phyloP scores from a whole-genome alignment of 129 eudicot genomes.

The Tagetes patula region DNA sequence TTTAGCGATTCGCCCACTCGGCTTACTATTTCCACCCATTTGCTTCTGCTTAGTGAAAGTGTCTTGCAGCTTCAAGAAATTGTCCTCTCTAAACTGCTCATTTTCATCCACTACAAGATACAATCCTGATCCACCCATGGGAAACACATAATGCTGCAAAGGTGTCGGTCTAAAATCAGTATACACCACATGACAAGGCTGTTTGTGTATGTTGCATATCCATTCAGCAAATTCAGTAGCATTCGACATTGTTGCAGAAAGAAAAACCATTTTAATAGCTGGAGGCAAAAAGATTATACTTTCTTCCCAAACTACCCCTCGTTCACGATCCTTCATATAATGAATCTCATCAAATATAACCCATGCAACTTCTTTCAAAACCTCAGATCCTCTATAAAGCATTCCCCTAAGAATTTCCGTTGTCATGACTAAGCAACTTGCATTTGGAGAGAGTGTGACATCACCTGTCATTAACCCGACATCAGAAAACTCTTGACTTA shows the following conservation, averaged over 20 bases:
- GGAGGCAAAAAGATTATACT: constrained; percentile 95
- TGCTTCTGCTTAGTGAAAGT: constrained; percentile 65
- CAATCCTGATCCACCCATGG: constrained; percentile 90
- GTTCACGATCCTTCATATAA: constrained; percentile 96
- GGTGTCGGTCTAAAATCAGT: constrained; percentile 99
- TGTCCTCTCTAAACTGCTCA: constrained; percentile 94
- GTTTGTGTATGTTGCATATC: constrained; percentile 95
- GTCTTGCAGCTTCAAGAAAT: constrained; percentile 79
- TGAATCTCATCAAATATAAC: constrained; percentile 98
- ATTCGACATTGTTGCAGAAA: constrained; percentile 97
- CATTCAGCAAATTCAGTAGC: constrained; percentile 99
- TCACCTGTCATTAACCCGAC: constrained; percentile 99
- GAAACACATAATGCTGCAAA: constrained; percentile 94
- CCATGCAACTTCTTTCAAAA: constrained; percentile 99
- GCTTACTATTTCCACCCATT: constrained; percentile 32
- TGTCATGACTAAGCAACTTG: constrained; percentile 96
- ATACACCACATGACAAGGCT: constrained; percentile 98
- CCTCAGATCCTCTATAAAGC: constrained; percentile 98
- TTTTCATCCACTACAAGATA: constrained; percentile 97
- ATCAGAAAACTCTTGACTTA: constrained; percentile 87
- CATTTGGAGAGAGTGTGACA: constrained; percentile 88
- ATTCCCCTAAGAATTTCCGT: constrained; percentile 96
- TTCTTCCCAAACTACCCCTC: constrained; percentile 99
- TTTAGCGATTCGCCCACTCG: constrained; percentile 76
- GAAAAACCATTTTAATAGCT: constrained; percentile 95